Evolutionary conservation across 108 stramenopile genomes (phyloP), one percentile per base, ranked within the genome.

Genomic region (Pseudonitzschia multiseries): DNA sequence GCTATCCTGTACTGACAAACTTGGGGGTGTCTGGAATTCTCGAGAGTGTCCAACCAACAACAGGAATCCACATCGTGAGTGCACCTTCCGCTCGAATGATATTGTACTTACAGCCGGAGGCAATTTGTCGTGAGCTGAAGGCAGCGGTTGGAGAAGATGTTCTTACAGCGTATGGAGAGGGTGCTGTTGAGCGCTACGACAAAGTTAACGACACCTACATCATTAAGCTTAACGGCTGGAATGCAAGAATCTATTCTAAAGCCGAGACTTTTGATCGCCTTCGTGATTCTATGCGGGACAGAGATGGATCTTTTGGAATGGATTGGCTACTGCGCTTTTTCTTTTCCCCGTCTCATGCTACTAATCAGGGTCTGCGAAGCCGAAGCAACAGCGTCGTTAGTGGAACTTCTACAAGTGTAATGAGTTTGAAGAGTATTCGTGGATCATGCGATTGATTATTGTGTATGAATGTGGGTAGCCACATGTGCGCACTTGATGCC

Each of bases 11-110:
- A 14, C 68, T 89, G 59, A 93, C 93, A 4, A 81, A 70, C 12
- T 69, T 84, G 31, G 95, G 95, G 0, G 66, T 87, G 1, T 81
- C 93, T 51, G 96, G 96, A 31, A 87, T 83, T 31, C 87, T 96
- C 41, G 89, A 84, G 28, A 90, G 90, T 57, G 96, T 96, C 2
- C 83, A 96, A 53, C 92, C 93, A 42, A 91, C 85, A 36, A 96
- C 92, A 31, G 86, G 93, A 48, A 89, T 96, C n/a, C 96, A 96
- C 70, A 81, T 89, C 54, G 90, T 96, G n/a, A 83, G 86, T n/a
- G 77, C 90, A 26, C 83, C 81, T 14, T 84, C 89, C 14, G 84
- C 77, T 57, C 86, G 87, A 12, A 84, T 92, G 74, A 79, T 83
- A 21, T 89, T 91, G 73, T 96, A 96, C 69, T 72, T 96, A 70